Conservation (phyloP, 208 protist species). For the Crithidia acanthocephali region DNA sequence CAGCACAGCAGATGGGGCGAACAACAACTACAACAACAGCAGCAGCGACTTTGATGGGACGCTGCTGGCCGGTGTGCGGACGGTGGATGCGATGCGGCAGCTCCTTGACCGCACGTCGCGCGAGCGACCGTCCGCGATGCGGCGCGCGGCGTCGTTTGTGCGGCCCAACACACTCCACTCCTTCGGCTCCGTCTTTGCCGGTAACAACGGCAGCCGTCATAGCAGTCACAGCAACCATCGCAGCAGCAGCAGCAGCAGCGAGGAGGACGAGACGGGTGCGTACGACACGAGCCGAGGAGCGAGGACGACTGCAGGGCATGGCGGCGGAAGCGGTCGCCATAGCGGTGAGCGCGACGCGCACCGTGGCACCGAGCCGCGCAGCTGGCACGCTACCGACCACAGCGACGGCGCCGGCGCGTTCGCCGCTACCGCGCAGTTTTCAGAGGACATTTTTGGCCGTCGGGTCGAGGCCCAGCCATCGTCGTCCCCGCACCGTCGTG, state of each 20-base stretch:
- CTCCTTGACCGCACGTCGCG: conserved; percentile 10
- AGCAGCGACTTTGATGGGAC: background rate
- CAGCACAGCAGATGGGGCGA: background rate
- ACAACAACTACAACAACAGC: background rate
- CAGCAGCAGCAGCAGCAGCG: background rate
- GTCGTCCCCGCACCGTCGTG: background rate
- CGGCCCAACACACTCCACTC: conserved; percentile 4
- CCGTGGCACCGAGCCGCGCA: background rate
- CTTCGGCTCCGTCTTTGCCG: background rate
- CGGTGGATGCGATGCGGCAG: conserved; percentile 20
- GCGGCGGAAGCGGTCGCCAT: background rate
- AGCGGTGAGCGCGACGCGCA: background rate
- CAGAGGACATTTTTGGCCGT: conserved; percentile 9
- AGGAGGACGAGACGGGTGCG: background rate
- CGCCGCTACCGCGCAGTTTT: background rate
- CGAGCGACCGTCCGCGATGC: background rate
- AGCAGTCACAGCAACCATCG: background rate
- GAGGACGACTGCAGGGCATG: background rate
- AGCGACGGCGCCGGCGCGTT: background rate
- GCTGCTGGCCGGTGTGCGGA: background rate
- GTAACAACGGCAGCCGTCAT: background rate
- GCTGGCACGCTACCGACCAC: background rate
- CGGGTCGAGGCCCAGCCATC: background rate
- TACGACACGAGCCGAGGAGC: background rate
- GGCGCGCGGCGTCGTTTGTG: conserved; percentile 24